Percentiles rank a stretch among this genome's conserved stretches.
phyloP scores from a whole-genome alignment of 2,329 filamentous ascomycete genomes.

The Tolypocladium sp. region DNA sequence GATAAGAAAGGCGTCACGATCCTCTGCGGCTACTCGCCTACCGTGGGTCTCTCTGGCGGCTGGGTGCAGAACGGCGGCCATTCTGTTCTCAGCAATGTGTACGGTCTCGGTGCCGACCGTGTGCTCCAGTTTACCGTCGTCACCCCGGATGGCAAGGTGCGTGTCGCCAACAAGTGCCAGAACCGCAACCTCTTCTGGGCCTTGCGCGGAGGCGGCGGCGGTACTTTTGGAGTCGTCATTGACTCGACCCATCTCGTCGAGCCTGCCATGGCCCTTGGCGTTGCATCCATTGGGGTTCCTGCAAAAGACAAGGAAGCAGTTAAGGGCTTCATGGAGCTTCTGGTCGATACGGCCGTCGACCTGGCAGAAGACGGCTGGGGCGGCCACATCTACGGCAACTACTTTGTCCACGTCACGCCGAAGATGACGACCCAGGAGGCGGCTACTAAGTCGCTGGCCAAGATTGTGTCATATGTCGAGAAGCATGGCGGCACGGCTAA shows the following conservation, averaged over 20 bases:
- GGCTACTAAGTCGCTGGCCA: constrained; percentile 1
- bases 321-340: constrained; percentile 3
- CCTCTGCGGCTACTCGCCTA: constrained; percentile 6
- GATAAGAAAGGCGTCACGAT: constrained; percentile 2
- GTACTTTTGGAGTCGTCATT: constrained; percentile 30
- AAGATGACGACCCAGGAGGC: background rate
- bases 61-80: constrained; percentile 36
- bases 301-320: background rate
- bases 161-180: constrained; percentile 27
- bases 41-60: constrained; percentile 16
- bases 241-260: constrained; percentile 22
- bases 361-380: constrained; percentile 9
- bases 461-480: background rate
- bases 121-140: constrained; percentile 22
- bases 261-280: background rate
- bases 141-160: constrained; percentile 30
- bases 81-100: constrained; percentile 32
- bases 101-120: constrained; percentile 30
- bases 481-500: constrained; percentile 3
- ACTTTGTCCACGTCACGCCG: constrained; percentile 5
- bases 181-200: constrained; percentile 41
- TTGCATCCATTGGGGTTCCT: constrained; percentile 2
- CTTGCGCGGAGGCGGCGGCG: constrained; percentile 33
- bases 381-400: constrained; percentile 10
- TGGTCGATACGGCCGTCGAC: constrained; percentile 8